phyloP scores from a whole-genome alignment of 78 protist species.

The Guillardia theta region DNA sequence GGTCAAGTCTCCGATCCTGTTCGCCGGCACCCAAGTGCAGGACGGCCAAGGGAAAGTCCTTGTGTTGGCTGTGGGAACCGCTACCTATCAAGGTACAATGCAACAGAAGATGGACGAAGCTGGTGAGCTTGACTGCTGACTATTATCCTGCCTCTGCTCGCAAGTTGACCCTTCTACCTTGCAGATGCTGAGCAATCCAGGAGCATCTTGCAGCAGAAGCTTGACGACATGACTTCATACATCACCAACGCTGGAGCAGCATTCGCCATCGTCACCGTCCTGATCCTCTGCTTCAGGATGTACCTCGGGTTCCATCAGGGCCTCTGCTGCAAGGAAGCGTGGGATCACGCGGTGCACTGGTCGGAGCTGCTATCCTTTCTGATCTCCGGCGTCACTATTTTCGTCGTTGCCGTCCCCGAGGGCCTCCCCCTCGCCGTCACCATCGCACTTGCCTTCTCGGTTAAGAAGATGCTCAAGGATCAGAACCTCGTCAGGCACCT shows the following conservation, averaged over 20 bases:
- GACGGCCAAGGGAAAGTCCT: constrained; percentile 11
- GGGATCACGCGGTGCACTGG: constrained; percentile 42
- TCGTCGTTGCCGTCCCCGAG: constrained; percentile 87
- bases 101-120: constrained; percentile 1
- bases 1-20: neutral
- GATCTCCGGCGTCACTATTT: constrained; percentile 86
- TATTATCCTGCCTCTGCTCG: no score
- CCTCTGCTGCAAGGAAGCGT: constrained; percentile 6
- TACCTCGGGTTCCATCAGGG: neutral
- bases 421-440: constrained; percentile 96
- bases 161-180: no score
- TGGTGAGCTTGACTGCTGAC: no score
- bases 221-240: neutral
- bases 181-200: neutral
- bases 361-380: constrained; percentile 67
- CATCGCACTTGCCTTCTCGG: constrained; percentile 90
- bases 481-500: constrained; percentile 94
- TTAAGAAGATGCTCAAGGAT: constrained; percentile 88
- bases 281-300: neutral
- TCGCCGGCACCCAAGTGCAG: constrained; percentile 30
- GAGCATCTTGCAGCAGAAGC: neutral
- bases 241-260: neutral
- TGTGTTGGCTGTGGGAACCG: neutral
- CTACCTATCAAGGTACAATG: neutral
- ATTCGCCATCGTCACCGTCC: neutral